These are phyloP conservation scores for Adansonia digitata DNA, from an alignment of 345 rosid species.

Conservation along the genomic window DNA sequence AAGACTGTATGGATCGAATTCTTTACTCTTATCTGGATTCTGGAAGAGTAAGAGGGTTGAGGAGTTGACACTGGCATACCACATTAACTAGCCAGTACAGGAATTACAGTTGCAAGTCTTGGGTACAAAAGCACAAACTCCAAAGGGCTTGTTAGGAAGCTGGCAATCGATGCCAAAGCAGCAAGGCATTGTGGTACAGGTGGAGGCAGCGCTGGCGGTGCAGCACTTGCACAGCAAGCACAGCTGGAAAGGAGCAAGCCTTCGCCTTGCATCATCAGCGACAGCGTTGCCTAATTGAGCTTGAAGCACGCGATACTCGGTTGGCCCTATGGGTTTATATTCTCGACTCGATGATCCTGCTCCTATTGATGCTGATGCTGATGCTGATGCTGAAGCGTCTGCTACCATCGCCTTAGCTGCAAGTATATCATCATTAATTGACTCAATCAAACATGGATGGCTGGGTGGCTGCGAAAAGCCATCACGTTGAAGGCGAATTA, in stretches of 20 bases:
- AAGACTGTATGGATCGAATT: no score
- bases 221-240: conserved; percentile 71
- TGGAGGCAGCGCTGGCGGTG: conserved; percentile 21
- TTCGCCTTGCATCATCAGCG: conserved; percentile 18
- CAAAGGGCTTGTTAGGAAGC: conserved; percentile 71
- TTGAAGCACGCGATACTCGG: conserved; percentile 19
- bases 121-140: conserved; percentile 80
- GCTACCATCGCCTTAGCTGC: conserved; percentile 10
- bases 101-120: conserved; percentile 54
- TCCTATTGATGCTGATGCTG: not conserved
- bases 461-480: not conserved
- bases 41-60: no score
- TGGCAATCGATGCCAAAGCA: conserved; percentile 66
- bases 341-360: not conserved
- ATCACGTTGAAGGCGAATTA: not conserved
- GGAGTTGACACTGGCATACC: no score
- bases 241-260: conserved; percentile 49
- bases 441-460: not conserved
- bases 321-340: conserved; percentile 6
- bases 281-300: conserved; percentile 2
- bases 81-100: conserved; percentile 30
- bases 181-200: conserved; percentile 59
- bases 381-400: not conserved
- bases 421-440: not conserved
- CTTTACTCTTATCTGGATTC: no score